Base-by-base conservation (phyloP, 2,329 filamentous ascomycete genomes). In the Penicillium aurantiogriseum region DNA sequence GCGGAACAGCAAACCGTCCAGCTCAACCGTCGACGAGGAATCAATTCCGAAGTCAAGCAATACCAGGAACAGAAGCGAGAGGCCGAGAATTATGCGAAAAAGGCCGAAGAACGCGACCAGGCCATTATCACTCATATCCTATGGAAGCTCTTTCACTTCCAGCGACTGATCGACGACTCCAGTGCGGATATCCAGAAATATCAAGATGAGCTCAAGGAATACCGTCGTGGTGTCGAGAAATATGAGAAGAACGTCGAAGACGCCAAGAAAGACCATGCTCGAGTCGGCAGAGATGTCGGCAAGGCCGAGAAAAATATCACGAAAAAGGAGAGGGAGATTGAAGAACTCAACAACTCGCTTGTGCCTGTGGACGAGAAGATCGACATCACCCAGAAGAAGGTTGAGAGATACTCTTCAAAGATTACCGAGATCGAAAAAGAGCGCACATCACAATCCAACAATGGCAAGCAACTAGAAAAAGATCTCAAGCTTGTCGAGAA, bases 31-130 rank as follows among this genome's bases (percentile, higher is more conserved):
- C 90, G 94, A 35, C 87, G 94, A 65, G 92, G 90, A 47, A 97
- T 99, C 77, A 97, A 97, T 74, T 93, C 92, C 3, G 94, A 99
- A 76, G 95, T 99, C 73, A 96, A 94, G 73, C 92, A 96, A 69
- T 99, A 97, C 69, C 90, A 96, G 69, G 92, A 97, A 73, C 93
- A 97, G 76, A 97, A 97, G 78, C 88, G 87, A 65, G 94, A 97
- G 71, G 93, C 93, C 5, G 94, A 99, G 64, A 93, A 88, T 66
- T 99, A 93, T 71, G 90, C 95, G 70, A 87, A 85, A 63, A 97
- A 97, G 76, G 89, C 89, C 1, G 89, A 94, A 53, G 91, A 97
- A 73, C 87, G 91, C 49, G 93, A 99, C 71, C 85, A 91, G 53
- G 94, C 93, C 8, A 89, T 97, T 56, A 90, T 97, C 54, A 92